Evolutionary conservation across 2,329 filamentous ascomycete species (phyloP).

Genomic region (Curvularia sp.): DNA sequence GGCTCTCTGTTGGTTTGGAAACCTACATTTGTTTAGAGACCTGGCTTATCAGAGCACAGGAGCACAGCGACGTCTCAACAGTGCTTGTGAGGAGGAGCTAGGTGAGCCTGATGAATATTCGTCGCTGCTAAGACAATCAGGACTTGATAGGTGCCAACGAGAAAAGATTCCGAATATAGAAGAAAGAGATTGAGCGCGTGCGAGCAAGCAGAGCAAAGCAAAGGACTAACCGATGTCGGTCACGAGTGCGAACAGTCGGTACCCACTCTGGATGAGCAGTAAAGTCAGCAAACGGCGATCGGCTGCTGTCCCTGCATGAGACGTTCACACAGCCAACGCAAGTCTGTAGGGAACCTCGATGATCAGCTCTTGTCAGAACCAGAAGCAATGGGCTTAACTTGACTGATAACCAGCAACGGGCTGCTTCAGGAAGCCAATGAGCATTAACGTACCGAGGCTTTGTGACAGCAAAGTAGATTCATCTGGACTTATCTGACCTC

Average conservation of each 20-base stretch:
- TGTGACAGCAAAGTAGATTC: too few relatives aligned
- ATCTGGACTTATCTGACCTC: too few relatives aligned
- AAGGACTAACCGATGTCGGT: background rate
- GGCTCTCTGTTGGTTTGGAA: background rate
- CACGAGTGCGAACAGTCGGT: background rate
- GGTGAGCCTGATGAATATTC: background rate
- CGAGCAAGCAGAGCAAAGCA: too few relatives aligned
- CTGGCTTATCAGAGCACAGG: background rate
- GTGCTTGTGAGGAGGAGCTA: background rate
- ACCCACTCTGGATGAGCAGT: background rate
- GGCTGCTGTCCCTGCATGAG: background rate
- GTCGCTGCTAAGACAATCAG: background rate
- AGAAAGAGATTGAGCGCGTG: too few relatives aligned
- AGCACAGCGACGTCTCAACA: too few relatives aligned
- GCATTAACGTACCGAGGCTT: too few relatives aligned
- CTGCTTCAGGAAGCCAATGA: too few relatives aligned
- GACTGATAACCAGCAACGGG: too few relatives aligned
- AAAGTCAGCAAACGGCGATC: background rate
- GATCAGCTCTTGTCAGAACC: too few relatives aligned
- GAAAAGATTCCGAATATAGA: too few relatives aligned
- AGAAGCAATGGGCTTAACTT: too few relatives aligned
- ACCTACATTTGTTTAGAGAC: background rate
- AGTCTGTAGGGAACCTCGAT: background rate
- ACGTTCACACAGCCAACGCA: background rate
- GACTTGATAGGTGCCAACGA: background rate